Percentiles rank a stretch among this genome's conserved stretches.
Evolutionary conservation across 1,284 basidiomycete genomes (phyloP).

Genomic region (Pseudozyma sp.): DNA sequence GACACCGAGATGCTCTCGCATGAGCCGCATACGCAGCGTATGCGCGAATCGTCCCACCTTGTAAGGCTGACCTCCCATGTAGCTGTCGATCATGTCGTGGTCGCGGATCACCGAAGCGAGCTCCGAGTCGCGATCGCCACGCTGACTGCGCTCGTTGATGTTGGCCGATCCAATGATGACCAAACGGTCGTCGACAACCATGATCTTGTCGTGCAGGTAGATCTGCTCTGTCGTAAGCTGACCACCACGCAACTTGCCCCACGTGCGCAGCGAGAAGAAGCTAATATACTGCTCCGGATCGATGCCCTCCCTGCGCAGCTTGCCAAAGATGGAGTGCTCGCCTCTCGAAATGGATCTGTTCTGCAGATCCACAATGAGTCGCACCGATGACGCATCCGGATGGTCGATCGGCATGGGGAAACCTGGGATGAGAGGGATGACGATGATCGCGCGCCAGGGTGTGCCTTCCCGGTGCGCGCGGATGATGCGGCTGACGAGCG

Average conservation of each 20-base stretch:
- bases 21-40: slow-evolving; percentile 88
- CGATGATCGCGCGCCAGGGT: slow-evolving; percentile 90
- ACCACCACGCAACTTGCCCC: slow-evolving; percentile 89
- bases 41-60: slow-evolving; percentile 97
- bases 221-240: slow-evolving; percentile 86
- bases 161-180: slow-evolving; percentile 99
- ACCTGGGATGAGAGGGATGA: slow-evolving; percentile 92
- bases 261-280: slow-evolving; percentile 90
- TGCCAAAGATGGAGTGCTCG: slow-evolving; percentile 89
- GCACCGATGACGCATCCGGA: slow-evolving; percentile 86
- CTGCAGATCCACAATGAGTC: slow-evolving; percentile 68
- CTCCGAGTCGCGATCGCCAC: slow-evolving; percentile 96
- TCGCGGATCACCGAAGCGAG: slow-evolving; percentile 91
- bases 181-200: slow-evolving; percentile 94
- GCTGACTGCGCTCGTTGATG: slow-evolving; percentile 95
- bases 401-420: slow-evolving; percentile 95
- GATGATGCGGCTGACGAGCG: slow-evolving; percentile 90
- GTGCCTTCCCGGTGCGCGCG: slow-evolving; percentile 84
- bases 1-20: slow-evolving; percentile 95
- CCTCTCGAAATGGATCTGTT: slow-evolving; percentile 92
- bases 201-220: slow-evolving; percentile 72
- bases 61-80: slow-evolving; percentile 93
- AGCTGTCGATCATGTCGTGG: slow-evolving; percentile 91
- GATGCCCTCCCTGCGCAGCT: slow-evolving; percentile 87
- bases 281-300: slow-evolving; percentile 88